Evolutionary conservation across 2,329 filamentous ascomycete genomes (phyloP).

Genomic region (Davidsoniella neocaledoniae): DNA sequence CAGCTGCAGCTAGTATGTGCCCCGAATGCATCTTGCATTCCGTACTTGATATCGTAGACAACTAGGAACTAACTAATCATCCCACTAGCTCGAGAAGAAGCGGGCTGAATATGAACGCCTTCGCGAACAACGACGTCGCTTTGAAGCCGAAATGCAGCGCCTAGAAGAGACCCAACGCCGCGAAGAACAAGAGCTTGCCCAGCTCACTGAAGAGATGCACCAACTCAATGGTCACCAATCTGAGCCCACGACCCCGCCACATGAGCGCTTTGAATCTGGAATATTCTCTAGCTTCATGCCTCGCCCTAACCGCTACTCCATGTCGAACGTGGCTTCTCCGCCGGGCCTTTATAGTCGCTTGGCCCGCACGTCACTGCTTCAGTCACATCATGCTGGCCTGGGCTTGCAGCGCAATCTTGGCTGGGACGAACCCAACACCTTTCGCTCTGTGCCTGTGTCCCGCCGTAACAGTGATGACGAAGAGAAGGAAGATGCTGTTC

Average conservation of each 20-base stretch:
- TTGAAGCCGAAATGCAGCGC: slow-evolving; percentile 83
- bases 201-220: slow-evolving; percentile 65
- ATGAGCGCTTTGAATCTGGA: slow-evolving; percentile 57
- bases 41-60: slow-evolving; percentile 11
- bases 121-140: slow-evolving; percentile 71
- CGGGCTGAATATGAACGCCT: slow-evolving; percentile 83
- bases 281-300: slow-evolving; percentile 69
- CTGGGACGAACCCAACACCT: slow-evolving; percentile 49
- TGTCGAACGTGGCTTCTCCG: slow-evolving; percentile 70
- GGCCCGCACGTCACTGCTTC: slow-evolving; percentile 38
- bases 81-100: slow-evolving; percentile 73
- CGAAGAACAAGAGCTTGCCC: slow-evolving; percentile 68
- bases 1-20: slow-evolving; percentile 18
- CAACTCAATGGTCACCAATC: slow-evolving; percentile 59
- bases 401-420: slow-evolving; percentile 35
- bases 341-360: slow-evolving; percentile 59
- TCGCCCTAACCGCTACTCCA: slow-evolving; percentile 74
- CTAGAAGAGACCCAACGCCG: slow-evolving; percentile 71
- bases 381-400: slow-evolving; percentile 55
- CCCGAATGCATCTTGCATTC: slow-evolving; percentile 17
- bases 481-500: slow-evolving; percentile 62
- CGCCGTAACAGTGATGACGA: slow-evolving; percentile 84
- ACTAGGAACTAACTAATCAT: background rate
- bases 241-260: slow-evolving; percentile 90
- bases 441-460: slow-evolving; percentile 72